A percentile compares a stretch with the other conserved stretches of the same genome.
These are phyloP conservation scores for Russula dissimulans DNA, from an alignment of 768 basidiomycete genomes.

Conservation along the genomic window DNA sequence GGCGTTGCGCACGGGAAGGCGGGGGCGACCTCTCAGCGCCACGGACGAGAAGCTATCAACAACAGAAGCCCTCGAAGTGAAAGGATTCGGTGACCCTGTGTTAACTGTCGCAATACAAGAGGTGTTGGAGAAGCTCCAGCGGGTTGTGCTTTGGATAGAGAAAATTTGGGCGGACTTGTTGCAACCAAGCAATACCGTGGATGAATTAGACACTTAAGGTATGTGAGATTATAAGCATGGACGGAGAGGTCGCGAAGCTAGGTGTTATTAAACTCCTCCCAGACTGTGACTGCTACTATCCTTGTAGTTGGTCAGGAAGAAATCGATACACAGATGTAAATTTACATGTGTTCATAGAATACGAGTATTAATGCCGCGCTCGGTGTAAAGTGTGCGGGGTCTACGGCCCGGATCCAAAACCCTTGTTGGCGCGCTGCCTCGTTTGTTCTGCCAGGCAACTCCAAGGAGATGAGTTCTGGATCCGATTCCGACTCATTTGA, in stretches of 20 bases:
- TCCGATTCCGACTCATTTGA: conserved; percentile 17
- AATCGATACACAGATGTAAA: no score
- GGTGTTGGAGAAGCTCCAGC: conserved; percentile 32
- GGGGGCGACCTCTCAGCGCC: conserved; percentile 1
- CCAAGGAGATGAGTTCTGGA: conserved; percentile 1
- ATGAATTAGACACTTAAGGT: neutral
- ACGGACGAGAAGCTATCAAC: neutral
- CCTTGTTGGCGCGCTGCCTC: no score
- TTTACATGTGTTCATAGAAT: no score
- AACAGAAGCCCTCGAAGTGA: conserved; percentile 29
- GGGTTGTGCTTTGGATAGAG: conserved; percentile 45
- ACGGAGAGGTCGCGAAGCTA: no score
- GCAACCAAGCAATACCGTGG: conserved; percentile 7
- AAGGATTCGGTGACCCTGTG: conserved; percentile 61
- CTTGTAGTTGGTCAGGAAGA: neutral
- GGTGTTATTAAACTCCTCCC: no score
- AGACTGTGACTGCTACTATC: neutral
- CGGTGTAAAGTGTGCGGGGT: no score
- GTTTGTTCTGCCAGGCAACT: neutral
- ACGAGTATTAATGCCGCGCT: no score
- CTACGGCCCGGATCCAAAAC: no score
- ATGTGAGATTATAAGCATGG: neutral
- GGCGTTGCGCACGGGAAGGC: conserved; percentile 12
- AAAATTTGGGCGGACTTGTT: conserved; percentile 44
- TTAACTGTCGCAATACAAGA: conserved; percentile 38